Base-by-base conservation (phyloP, 2,329 filamentous ascomycete species). In the Chaetomium sp. region DNA sequence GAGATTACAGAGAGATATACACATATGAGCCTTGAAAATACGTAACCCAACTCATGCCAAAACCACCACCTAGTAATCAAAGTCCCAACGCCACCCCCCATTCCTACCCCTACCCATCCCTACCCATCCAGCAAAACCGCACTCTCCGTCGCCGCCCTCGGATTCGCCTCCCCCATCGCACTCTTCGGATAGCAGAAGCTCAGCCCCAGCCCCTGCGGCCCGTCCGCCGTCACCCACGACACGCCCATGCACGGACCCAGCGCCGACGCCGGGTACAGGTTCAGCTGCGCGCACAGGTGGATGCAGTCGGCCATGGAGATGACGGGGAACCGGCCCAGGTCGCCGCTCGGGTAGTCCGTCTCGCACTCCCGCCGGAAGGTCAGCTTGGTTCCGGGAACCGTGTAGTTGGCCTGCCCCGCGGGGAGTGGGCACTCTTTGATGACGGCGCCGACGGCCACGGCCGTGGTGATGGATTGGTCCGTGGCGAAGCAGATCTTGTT, bases 221-320 rank as follows among this genome's bases (percentile, higher is more conserved):
- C 62, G 23, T 62, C 68, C 2, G 61, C 65, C 23, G 64, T 70
- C 3, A 70, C 64, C 70, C 70, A 72, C 13, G 63, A 62, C 47
- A 69, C 70, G 16, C 69, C 70, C n/a, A 62, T 31, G 35, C 71
- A 72, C 1, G 23, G 59, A 2, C 69, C 71, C 13, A 55, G 21
- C 1, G 63, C 49, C 25, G 68, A 68, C 51, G 68, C 69, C 1
- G 68, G 68, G 42, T 66, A 68, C 4, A 68, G 47, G 65, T 68
- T 65, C 13, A 71, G 67, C 27, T 68, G 65, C 8, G 69, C 71
- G 55, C 71, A 72, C 23, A 71, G 64, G 38, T 60, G 56, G 12
- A 72, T 60, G 65, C 71, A 72, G 61, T 72, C 70, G 19, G 56
- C 57, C 68, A 72, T 72, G 27, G 60, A 59, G 4, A 66, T 35